Percentiles rank a stretch among this genome's conserved stretches.
Evolutionary conservation across 139 green algal genomes (phyloP).

Genomic region (Yamagishiella unicocca): DNA sequence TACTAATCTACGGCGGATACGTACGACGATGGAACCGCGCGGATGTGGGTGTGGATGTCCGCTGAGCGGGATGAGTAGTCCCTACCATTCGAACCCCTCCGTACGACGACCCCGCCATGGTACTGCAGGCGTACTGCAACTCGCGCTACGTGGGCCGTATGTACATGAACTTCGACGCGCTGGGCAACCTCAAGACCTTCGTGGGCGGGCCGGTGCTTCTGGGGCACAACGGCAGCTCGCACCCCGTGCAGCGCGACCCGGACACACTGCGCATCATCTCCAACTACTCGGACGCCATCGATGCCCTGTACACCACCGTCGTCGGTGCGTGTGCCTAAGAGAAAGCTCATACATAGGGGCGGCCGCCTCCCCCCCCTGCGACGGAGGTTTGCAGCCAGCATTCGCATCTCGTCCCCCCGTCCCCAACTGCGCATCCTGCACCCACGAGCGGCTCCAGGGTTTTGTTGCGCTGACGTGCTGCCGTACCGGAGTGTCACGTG

Average conservation of each 20-base stretch:
- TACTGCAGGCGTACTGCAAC: slow-evolving; percentile 11
- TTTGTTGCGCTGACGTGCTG: no score
- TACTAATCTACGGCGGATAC: background rate
- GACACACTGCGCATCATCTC: background rate
- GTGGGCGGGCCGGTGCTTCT: slow-evolving; percentile 29
- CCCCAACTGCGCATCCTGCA: no score
- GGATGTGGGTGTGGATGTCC: background rate
- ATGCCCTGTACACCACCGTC: background rate
- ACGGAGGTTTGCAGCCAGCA: background rate
- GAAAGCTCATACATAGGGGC: background rate
- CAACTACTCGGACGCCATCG: background rate
- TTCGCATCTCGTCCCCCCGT: no score
- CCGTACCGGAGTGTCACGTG: no score
- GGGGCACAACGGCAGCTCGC: slow-evolving; percentile 18
- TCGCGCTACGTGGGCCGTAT: slow-evolving; percentile 54
- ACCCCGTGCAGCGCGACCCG: slow-evolving; percentile 35
- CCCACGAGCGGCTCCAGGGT: no score
- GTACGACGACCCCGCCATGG: background rate
- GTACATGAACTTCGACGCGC: slow-evolving; percentile 35
- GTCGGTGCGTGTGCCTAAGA: background rate
- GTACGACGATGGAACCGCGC: background rate
- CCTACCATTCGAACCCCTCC: background rate
- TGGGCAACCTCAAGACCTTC: slow-evolving; percentile 21
- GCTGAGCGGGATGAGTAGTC: no score
- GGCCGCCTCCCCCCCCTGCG: no score